phyloP scores from a whole-genome alignment of 257 asterid species.

The Scutellaria barbata region DNA sequence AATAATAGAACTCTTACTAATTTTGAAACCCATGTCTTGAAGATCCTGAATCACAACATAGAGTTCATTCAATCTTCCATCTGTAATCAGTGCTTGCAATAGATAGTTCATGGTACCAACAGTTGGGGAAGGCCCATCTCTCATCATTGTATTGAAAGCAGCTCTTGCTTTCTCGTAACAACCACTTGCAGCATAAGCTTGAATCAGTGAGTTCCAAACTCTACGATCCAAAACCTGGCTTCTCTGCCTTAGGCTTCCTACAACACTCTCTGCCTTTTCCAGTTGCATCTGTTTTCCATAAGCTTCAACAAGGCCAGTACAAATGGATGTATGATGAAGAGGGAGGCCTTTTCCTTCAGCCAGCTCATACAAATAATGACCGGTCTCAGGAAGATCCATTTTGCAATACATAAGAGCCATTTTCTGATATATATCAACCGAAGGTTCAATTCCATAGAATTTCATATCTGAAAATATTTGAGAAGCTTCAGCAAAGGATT shows the following conservation, averaged over 20 bases:
- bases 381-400: slow-evolving; percentile 88
- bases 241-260: slow-evolving; percentile 65
- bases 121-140: slow-evolving; percentile 92
- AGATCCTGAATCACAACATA: slow-evolving; percentile 90
- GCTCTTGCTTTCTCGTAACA: slow-evolving; percentile 96
- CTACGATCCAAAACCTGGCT: slow-evolving; percentile 60
- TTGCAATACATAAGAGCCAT: slow-evolving; percentile 66
- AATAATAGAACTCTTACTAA: slow-evolving; percentile 80
- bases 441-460: slow-evolving; percentile 71
- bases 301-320: slow-evolving; percentile 69
- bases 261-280: slow-evolving; percentile 75
- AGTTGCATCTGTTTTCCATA: slow-evolving; percentile 75
- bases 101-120: slow-evolving; percentile 80
- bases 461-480: slow-evolving; percentile 89
- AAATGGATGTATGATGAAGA: slow-evolving; percentile 56
- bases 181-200: slow-evolving; percentile 82
- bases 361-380: slow-evolving; percentile 63
- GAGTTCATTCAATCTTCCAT: slow-evolving; percentile 81
- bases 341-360: slow-evolving; percentile 61
- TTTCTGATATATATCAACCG: slow-evolving; percentile 53
- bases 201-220: slow-evolving; percentile 81
- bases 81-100: slow-evolving; percentile 80
- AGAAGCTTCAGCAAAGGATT: slow-evolving; percentile 74
- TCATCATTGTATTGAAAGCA: slow-evolving; percentile 86
- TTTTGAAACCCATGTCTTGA: slow-evolving; percentile 95